These are phyloP conservation scores for Monosporozyma aerobia DNA, from an alignment of 805 yeast genomes.

Conservation along the genomic window DNA sequence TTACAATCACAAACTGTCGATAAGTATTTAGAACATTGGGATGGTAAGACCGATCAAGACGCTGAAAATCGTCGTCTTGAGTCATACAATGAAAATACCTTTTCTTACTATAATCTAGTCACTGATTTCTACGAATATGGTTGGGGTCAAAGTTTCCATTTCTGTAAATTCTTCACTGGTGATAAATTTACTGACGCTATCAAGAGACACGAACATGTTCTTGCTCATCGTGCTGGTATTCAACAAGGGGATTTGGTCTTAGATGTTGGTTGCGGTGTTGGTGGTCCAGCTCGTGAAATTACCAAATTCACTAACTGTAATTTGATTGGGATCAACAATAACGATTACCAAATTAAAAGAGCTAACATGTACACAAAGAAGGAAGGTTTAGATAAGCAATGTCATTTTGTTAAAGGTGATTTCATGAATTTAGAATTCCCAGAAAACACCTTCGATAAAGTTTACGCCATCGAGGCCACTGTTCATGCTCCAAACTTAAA, in stretches of 20 bases:
- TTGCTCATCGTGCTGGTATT: conserved; percentile 80
- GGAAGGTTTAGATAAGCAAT: conserved; percentile 57
- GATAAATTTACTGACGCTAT: conserved; percentile 91
- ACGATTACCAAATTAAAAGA: conserved; percentile 92
- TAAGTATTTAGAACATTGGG: conserved; percentile 96
- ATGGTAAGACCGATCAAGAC: conserved; percentile 67
- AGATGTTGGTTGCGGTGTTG: conserved; percentile 99
- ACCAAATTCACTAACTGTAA: conserved; percentile 80
- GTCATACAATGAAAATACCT: conserved; percentile 86
- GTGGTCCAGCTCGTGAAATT: conserved; percentile 98
- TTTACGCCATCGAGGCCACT: conserved; percentile 97
- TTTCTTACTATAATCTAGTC: conserved; percentile 91
- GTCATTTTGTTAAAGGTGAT: conserved; percentile 90
- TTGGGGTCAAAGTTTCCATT: conserved; percentile 98
- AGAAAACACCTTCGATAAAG: conserved; percentile 86
- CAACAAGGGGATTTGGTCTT: conserved; percentile 74
- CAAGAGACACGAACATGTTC: conserved; percentile 94
- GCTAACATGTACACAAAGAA: conserved; percentile 72
- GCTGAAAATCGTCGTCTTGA: conserved; percentile 66
- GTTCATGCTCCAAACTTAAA: conserved; percentile 95
- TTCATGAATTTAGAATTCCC: conserved; percentile 98
- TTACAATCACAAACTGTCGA: conserved; percentile 78
- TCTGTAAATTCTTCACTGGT: conserved; percentile 86
- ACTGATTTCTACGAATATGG: conserved; percentile 99
- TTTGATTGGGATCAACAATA: conserved; percentile 88